Evolutionary conservation across 2,329 filamentous ascomycete genomes (phyloP).

Genomic region (Colletotrichum acutatum): DNA sequence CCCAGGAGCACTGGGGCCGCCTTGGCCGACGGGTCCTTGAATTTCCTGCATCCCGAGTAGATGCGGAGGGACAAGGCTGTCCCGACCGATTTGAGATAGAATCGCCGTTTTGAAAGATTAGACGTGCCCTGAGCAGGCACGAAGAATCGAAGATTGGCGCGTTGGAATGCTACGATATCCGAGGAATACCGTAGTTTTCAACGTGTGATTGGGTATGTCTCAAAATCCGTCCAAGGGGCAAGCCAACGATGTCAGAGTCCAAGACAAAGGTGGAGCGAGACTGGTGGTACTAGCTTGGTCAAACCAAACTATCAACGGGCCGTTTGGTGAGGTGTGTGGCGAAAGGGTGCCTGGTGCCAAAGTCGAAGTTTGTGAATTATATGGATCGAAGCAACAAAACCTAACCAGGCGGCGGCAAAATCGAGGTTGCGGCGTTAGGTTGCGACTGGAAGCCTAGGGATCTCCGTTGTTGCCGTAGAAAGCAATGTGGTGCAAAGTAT

Average conservation of each 20-base stretch:
- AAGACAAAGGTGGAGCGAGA: slow-evolving; percentile 18
- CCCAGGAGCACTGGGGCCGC: slow-evolving; percentile 65
- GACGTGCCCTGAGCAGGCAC: slow-evolving; percentile 67
- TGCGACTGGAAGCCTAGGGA: background rate
- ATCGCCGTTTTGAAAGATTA: slow-evolving; percentile 82
- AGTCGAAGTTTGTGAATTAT: slow-evolving; percentile 17
- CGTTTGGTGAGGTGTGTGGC: slow-evolving; percentile 15
- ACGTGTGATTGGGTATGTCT: slow-evolving; percentile 20
- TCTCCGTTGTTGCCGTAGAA: background rate
- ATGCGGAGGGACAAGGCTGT: slow-evolving; percentile 88
- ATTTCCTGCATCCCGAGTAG: slow-evolving; percentile 93
- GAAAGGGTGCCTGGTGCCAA: slow-evolving; percentile 6
- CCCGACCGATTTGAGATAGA: slow-evolving; percentile 80
- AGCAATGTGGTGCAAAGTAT: background rate
- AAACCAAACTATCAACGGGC: slow-evolving; percentile 3
- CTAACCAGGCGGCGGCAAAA: background rate
- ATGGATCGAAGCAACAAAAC: slow-evolving; percentile 20
- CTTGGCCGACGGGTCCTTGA: slow-evolving; percentile 70
- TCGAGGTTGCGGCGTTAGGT: background rate
- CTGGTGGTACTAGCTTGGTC: background rate
- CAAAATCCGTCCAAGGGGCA: slow-evolving; percentile 15
- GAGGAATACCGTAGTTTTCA: slow-evolving; percentile 8
- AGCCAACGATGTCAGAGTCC: slow-evolving; percentile 13
- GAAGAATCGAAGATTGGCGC: slow-evolving; percentile 43
- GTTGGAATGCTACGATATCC: slow-evolving; percentile 34